Base-by-base conservation (phyloP, 1,284 basidiomycete species). In the Papiliotrema laurentii region DNA sequence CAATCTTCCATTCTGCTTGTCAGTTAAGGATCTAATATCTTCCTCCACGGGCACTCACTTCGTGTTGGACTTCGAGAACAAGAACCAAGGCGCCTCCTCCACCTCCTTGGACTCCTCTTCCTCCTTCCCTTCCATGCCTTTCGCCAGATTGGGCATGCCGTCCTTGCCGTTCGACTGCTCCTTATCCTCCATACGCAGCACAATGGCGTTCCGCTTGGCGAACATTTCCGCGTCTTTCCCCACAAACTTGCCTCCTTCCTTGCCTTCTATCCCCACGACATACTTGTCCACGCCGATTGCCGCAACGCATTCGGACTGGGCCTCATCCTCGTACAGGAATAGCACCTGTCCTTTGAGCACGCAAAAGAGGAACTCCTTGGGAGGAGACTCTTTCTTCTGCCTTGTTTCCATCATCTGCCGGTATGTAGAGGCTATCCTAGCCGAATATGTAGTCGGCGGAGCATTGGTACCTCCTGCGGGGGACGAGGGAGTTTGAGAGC, bases 311-410 rank as follows among this genome's bases (percentile, higher is more conserved):
- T 94, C 89, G 38, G 80, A 80, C 83, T 88, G 87, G 24, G 78
- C 79, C 72, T 93, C 88, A 71, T 91, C 87, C 69, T 93, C 88
- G 74, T 94, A 94, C 19, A 97, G 76, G 71, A 89, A 96, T 21
- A 97, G 76, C 30, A 92, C 84, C 59, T 82, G 84, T 38, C 87
- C 87, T 78, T 93, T 94, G 64, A 96, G 79, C 3, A 85, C 86
- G 47, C 85, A 84, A 70, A 84, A 93, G 82, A 87, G 94, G 79
- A 81, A 85, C 69, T 94, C 90, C 72, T 87, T 88, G 16, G 89
- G 87, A 33, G 84, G 78, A 5, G 84, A 82, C 35, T 80, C 79
- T 59, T 85, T 86, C 11, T 86, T 83, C 85, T 63, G 59, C 14
- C 71, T 54, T n/a, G 64, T 50, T 39, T 73, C 68, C 47, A 72